Evolutionary conservation across 345 rosid species (phyloP).

Genomic region (Eucalyptus guilfoylei): DNA sequence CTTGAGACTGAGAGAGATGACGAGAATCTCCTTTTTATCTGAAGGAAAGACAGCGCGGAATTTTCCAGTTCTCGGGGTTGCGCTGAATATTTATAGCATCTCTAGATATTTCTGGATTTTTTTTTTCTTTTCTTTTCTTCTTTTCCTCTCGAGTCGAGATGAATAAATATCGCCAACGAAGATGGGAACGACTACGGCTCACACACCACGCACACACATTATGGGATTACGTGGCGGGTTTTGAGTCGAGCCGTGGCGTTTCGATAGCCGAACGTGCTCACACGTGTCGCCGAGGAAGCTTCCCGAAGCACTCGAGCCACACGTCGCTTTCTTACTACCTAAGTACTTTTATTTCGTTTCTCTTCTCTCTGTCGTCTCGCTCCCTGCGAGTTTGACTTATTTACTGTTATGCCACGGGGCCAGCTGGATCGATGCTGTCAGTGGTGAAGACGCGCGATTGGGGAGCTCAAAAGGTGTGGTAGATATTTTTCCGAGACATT

Average conservation of each 20-base stretch:
- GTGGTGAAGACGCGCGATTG: not conserved
- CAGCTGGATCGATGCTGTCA: not conserved
- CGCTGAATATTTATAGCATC: not conserved
- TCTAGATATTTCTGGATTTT: not conserved
- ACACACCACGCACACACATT: not conserved
- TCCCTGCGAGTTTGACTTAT: not conserved
- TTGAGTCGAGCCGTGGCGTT: not conserved
- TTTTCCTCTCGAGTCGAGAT: not conserved
- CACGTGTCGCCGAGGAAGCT: conserved; percentile 5
- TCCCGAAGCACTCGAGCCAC: conserved; percentile 1
- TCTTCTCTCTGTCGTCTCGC: no score
- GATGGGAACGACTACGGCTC: no score
- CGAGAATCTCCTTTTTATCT: not conserved
- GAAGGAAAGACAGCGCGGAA: not conserved
- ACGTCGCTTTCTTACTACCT: not conserved
- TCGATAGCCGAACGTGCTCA: not conserved
- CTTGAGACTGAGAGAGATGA: not conserved
- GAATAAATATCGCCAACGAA: not conserved
- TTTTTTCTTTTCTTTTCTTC: not conserved
- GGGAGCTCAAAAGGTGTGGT: not conserved
- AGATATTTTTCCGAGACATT: not conserved
- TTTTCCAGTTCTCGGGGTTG: no score
- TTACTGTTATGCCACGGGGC: not conserved
- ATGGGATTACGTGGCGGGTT: not conserved
- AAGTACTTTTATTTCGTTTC: not conserved